Evolutionary conservation across 2,329 filamentous ascomycete species (phyloP).

Genomic region (Pestalotiopsis sp.): DNA sequence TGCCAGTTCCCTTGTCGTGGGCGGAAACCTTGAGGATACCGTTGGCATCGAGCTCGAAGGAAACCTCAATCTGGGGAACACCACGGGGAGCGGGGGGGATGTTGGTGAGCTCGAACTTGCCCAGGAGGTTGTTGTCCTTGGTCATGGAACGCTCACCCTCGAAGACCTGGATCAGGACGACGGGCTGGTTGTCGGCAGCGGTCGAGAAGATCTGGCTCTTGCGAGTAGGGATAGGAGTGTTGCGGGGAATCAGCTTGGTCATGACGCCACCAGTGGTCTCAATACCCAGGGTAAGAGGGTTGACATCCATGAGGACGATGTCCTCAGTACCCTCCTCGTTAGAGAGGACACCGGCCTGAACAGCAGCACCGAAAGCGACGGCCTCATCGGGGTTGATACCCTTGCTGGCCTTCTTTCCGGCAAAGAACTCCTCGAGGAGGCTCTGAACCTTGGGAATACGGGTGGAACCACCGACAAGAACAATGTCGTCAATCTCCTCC

Average conservation of each 20-base stretch:
- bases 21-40: constrained; percentile 97
- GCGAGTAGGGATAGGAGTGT: constrained; percentile 92
- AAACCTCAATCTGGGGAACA: constrained; percentile 97
- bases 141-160: constrained; percentile 94
- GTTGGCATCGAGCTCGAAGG: constrained; percentile 97
- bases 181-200: constrained; percentile 93
- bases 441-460: constrained; percentile 98
- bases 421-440: constrained; percentile 95
- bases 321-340: constrained; percentile 81
- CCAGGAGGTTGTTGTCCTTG: constrained; percentile 95
- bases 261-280: constrained; percentile 97
- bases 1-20: constrained; percentile 97
- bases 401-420: constrained; percentile 96
- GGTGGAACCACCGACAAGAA: constrained; percentile 96
- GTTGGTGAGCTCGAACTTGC: constrained; percentile 96
- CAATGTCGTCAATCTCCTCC: constrained; percentile 91
- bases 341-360: constrained; percentile 93
- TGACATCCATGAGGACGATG: constrained; percentile 94
- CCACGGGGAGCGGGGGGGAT: constrained; percentile 95
- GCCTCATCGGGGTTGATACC: constrained; percentile 99
- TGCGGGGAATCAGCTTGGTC: constrained; percentile 94
- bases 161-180: constrained; percentile 92
- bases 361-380: constrained; percentile 95
- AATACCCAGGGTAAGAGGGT: constrained; percentile 94
- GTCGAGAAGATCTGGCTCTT: constrained; percentile 99